Evolutionary conservation across 1,139 yeast genomes (phyloP), one percentile per base, ranked within the genome.

Genomic region (Pichia sp.): DNA sequence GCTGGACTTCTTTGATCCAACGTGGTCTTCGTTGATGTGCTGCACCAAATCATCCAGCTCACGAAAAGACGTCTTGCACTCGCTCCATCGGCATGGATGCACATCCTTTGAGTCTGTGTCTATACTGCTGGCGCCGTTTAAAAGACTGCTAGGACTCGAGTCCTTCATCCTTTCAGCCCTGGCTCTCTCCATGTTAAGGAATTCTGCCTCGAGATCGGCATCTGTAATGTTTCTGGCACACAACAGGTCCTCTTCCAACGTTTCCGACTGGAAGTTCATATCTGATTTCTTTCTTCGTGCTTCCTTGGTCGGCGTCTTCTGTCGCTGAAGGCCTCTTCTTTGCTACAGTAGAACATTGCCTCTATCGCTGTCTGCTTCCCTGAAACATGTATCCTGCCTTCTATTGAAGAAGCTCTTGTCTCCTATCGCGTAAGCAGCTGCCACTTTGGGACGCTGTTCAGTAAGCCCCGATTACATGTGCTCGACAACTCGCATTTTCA

Each of bases 21-120:
- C 67, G 57, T 76, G 79, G 30, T 67, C 72, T 41, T 62, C 64
- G 44, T 67, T 70, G 16, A 76, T 62, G 57, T 76, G 80, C n/a
- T 62, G 58, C 7, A 72, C 77, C 26, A 76, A 64, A 15, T 66
- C 65, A 52, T 70, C 71, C 47, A 73, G 57, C 50, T 69, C 68
- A 2, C 62, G 58, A 52, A 69, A 69, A 13, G 58, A 59, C 19
- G 45, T 51, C 34, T 61, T 55, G 58, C 79, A 76, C 8, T 60
- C 67, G 1, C 61, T 64, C 80, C 80, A 76, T 29, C 66, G 62
- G 56, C 80, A 76, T 13, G 47, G 45, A 45, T 53, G 55, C 16
- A 47, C 42, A 38, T 53, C 54, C 16, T 50, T 50, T 10, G 51
- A 49, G 15, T 49, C 51, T 8, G 19, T 1, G 7, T 38, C 32